Conservation (phyloP, 2,329 filamentous ascomycete genomes). For the Fonsecaea erecta region DNA sequence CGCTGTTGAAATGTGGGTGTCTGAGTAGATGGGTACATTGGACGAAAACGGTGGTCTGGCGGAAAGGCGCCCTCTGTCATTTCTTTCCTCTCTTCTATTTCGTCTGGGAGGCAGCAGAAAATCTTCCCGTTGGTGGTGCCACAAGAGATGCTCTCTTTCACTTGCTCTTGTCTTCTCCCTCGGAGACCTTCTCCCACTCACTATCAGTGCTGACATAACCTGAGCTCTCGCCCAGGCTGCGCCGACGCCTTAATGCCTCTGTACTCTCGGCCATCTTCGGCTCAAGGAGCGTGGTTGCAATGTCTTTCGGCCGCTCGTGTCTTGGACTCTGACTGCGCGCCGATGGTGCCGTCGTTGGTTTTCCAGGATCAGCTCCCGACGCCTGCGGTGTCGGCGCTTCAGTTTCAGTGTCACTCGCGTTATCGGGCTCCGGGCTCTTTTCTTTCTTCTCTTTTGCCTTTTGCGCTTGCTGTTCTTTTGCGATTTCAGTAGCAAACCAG, state of each 20-base stretch:
- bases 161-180: constrained; percentile 60
- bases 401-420: constrained; percentile 46
- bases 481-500: constrained; percentile 83
- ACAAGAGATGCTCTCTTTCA: constrained; percentile 5
- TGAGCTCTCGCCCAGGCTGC: constrained; percentile 54
- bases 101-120: neutral
- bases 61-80: neutral
- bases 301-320: constrained; percentile 28
- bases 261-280: constrained; percentile 54
- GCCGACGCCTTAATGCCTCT: constrained; percentile 52
- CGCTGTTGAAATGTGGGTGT: neutral
- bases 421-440: constrained; percentile 42
- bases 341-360: constrained; percentile 22
- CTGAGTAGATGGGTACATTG: neutral
- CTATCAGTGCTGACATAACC: constrained; percentile 80
- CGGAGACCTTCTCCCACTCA: constrained; percentile 88
- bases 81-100: neutral
- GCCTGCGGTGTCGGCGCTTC: constrained; percentile 37
- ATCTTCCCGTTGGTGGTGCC: neutral
- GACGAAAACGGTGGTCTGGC: neutral
- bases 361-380: neutral
- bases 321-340: constrained; percentile 24
- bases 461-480: constrained; percentile 54
- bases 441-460: constrained; percentile 53
- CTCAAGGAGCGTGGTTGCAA: constrained; percentile 37